Base-by-base conservation (phyloP, 225 moss, liverwort and hornwort genomes). In the Thuidium tamariscinum region DNA sequence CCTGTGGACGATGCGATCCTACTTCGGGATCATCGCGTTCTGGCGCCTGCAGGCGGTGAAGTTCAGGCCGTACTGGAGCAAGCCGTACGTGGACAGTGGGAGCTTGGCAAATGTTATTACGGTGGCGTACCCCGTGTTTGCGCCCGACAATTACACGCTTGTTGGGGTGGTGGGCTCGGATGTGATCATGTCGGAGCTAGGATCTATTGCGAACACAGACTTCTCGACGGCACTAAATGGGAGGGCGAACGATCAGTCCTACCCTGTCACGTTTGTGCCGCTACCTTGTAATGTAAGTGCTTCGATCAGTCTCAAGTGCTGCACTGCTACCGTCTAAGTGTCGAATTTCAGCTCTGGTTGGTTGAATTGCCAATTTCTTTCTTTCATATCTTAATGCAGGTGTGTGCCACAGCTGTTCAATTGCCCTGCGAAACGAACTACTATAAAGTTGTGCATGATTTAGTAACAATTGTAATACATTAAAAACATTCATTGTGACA, bases 161-260 rank as follows among this genome's bases (percentile, higher is more conserved):
- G 78, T 93, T 2, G 93, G 93, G 6, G 93, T 93, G 48, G 91
- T 88, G 27, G 93, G 90, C 7, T 91, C 89, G 32, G 93, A 93
- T 66, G 87, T 93, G 41, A 77, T 89, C 81, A 81, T 93, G 76
- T 86, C 85, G 1, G 91, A 91, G 86, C 29, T 92, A 34, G 90
- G 91, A 21, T 68, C 74, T n/a, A 87, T 87, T 41, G 74, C 87
- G 7, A 34, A 46, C 6, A 15, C 74, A 0, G 84, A 81, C 22
- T 91, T 89, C 82, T 87, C 90, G 1, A 12, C 83, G 42, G 89
- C 93, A 11, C 65, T 91, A 37, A 22, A 8, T 7, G 69, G 44
- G 14, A 83, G 91, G 20, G 49, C 54, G 23, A 91, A 10, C 32
- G 90, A 90, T 41, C 86, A 90, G n/a, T 51, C 89, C 36, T 25